Base-by-base conservation (phyloP, 495 filamentous ascomycete species). In the Daldinia childiae region DNA sequence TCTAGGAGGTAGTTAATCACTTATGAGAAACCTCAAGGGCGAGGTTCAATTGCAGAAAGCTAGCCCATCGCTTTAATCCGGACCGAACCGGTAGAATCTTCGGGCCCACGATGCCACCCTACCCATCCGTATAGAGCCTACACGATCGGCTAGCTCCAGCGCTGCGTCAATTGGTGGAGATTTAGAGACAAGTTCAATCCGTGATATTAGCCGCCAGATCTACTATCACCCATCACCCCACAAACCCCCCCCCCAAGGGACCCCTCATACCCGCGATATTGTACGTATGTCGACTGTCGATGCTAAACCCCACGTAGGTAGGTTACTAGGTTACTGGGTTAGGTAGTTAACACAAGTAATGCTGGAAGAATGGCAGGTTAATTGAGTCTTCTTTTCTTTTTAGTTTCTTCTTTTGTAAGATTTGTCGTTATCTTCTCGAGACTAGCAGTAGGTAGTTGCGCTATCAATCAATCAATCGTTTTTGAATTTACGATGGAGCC, bases 141-240 rank as follows among this genome's bases (percentile, higher is more conserved):
- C 69, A 48, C 29, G 15, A 45, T 48, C 34, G 39, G 38, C 41
- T 72, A 68, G 64, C 61, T 62, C 43, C 24, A 59, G 51, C 43
- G 39, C 5, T 58, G 54, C 41, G 64, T 60, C 57, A 66, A 75
- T 75, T 73, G 69, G 75, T 68, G 70, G 66, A 41, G 72, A 58
- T 67, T 72, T 41, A 63, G n/a, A 41, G 61, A 66, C 38, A 62
- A 71, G 56, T 71, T 67, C 67, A 66, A 48, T 74, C 67, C 72
- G 52, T 65, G 55, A 77, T 61, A 75, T 77, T 77, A 77, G 75
- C 75, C 75, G 75, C 75, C 61, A 77, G 58, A 69, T 19, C 61
- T 75, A 24, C 17, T 70, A 71, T n/a, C n/a, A n/a, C 26, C 26
- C 3, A 27, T 63, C 63, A 73, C 75, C 75, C 75, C 75, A 75